A percentile compares a stretch with the other conserved stretches of the same genome.
These are phyloP conservation scores for Candida dendrica DNA, from an alignment of 805 yeast species.

Conservation along the genomic window DNA sequence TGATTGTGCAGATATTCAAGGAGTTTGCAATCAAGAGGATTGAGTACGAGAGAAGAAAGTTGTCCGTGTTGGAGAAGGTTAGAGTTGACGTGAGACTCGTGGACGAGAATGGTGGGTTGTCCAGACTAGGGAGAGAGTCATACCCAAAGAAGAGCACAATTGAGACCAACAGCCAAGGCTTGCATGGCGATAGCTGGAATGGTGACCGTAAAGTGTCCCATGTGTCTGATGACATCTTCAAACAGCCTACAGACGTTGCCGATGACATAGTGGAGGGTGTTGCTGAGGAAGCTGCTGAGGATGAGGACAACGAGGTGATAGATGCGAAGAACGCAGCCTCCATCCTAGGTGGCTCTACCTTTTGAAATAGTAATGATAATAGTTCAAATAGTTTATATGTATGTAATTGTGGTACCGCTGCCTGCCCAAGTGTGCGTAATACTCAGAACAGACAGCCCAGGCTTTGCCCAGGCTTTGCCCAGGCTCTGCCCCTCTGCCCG, in stretches of 20 bases:
- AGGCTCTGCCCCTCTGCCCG: too few species aligned
- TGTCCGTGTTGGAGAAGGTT: conserved; percentile 64
- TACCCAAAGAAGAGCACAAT: conserved; percentile 27
- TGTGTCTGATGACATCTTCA: conserved; percentile 4
- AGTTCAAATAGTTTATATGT: too few species aligned
- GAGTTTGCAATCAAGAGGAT: conserved; percentile 62
- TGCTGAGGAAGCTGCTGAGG: conserved; percentile 12
- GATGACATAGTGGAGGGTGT: conserved; percentile 5
- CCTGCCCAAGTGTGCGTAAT: not conserved
- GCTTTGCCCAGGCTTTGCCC: too few species aligned
- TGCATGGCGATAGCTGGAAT: conserved; percentile 51
- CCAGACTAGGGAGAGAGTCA: conserved; percentile 72
- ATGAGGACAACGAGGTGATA: conserved; percentile 28
- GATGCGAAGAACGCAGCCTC: conserved; percentile 84
- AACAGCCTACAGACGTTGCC: conserved; percentile 7
- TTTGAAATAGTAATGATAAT: conserved; percentile 24
- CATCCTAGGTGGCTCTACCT: conserved; percentile 69
- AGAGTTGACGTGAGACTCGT: conserved; percentile 68
- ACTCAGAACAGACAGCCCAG: not conserved
- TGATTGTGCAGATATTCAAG: conserved; percentile 47
- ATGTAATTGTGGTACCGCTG: too few species aligned
- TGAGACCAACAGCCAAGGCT: conserved; percentile 33
- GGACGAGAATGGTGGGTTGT: conserved; percentile 72
- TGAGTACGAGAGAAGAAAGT: conserved; percentile 77
- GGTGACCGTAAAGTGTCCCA: conserved; percentile 39